phyloP scores from a whole-genome alignment of 225 moss, liverwort and hornwort genomes.

The Pleurozium schreberi region DNA sequence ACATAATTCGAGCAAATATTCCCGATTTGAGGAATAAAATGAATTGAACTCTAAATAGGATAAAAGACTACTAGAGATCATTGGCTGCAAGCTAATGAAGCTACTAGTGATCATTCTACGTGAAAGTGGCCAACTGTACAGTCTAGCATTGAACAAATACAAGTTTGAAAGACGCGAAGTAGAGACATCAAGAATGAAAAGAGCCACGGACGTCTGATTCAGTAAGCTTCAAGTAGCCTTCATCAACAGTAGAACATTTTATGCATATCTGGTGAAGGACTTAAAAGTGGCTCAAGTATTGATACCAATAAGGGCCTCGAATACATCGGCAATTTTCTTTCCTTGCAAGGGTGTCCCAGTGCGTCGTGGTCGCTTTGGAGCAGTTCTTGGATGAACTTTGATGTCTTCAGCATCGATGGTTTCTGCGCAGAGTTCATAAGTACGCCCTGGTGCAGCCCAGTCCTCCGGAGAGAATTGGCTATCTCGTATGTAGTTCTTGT shows the following conservation, averaged over 20 bases:
- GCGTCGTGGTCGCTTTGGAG: constrained; percentile 28
- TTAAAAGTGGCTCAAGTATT: neutral
- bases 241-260: neutral
- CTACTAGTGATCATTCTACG: neutral
- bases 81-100: neutral
- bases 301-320: constrained; percentile 80
- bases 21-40: neutral
- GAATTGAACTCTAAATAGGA: neutral
- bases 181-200: neutral
- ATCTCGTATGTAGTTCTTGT: constrained; percentile 70
- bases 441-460: constrained; percentile 82
- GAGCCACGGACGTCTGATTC: neutral
- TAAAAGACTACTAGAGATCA: neutral
- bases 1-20: neutral
- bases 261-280: neutral
- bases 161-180: neutral
- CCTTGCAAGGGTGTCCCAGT: constrained; percentile 56
- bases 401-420: neutral
- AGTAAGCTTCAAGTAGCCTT: neutral
- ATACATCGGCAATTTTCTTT: constrained; percentile 84
- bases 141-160: neutral
- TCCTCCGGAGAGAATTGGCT: constrained; percentile 46
- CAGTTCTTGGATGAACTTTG: constrained; percentile 6
- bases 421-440: neutral
- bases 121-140: neutral